These are phyloP conservation scores for Trichoderma asperellum DNA, from an alignment of 2,329 filamentous ascomycete species.

Conservation along the genomic window DNA sequence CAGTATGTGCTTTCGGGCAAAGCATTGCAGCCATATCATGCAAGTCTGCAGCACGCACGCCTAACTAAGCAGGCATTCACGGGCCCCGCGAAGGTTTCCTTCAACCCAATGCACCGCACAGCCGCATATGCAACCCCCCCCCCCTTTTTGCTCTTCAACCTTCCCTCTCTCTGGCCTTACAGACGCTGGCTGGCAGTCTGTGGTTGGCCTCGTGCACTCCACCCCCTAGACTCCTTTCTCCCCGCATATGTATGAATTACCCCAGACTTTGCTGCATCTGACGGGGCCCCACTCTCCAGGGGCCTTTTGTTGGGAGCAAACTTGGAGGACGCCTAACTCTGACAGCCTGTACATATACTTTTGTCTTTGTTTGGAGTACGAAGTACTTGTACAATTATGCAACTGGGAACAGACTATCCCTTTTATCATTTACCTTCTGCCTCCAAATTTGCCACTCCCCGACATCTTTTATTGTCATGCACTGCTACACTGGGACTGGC, in stretches of 20 bases:
- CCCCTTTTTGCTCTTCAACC: not conserved
- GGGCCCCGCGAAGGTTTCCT: not conserved
- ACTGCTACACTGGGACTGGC: not conserved
- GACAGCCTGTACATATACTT: not conserved
- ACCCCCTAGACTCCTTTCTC: not conserved
- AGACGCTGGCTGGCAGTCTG: constrained; percentile 7
- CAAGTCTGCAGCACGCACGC: constrained; percentile 13
- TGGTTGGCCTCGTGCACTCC: constrained; percentile 7
- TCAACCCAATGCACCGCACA: constrained; percentile 24
- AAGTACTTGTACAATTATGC: not conserved
- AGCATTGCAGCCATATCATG: constrained; percentile 8
- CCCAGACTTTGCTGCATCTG: constrained; percentile 26
- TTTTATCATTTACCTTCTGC: not conserved
- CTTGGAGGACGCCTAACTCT: constrained; percentile 2
- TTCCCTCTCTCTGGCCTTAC: not conserved
- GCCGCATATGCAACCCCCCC: constrained; percentile 19
- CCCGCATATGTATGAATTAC: constrained; percentile 23
- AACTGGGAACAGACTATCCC: not conserved
- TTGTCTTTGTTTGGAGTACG: not conserved
- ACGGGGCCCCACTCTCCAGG: constrained; percentile 19
- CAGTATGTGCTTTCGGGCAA: not conserved
- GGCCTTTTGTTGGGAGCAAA: constrained; percentile 25
- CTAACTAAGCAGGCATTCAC: not conserved
- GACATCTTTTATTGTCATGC: not conserved
- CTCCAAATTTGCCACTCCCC: not conserved